Conservation (phyloP, 257 asterid genomes). For the Coffea eugenioides region DNA sequence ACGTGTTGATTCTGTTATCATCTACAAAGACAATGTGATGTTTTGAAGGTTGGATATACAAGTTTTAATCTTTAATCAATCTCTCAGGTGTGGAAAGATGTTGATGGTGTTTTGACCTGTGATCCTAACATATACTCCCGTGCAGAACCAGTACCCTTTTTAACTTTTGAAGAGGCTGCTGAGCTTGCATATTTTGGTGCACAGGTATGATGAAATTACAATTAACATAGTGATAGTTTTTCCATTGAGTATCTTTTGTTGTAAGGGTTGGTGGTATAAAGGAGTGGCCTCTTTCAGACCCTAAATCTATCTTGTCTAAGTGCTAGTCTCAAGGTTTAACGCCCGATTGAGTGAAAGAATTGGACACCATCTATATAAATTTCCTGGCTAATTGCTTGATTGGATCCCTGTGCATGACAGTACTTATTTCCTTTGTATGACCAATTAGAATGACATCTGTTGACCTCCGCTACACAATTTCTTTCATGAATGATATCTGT, state of each 20-base stretch:
- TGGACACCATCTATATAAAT: neutral
- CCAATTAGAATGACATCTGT: neutral
- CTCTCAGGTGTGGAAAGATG: conserved; percentile 95
- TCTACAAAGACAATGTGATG: neutral
- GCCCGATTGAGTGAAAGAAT: neutral
- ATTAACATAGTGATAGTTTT: neutral
- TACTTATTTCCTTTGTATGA: neutral
- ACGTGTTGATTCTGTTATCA: neutral
- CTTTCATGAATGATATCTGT: neutral
- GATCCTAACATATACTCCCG: conserved; percentile 73
- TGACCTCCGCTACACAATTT: neutral
- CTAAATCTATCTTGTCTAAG: neutral
- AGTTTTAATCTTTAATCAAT: neutral
- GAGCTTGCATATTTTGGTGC: conserved; percentile 98
- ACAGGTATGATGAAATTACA: conserved; percentile 38
- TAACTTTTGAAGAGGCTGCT: conserved; percentile 97
- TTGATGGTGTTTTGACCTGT: conserved; percentile 96
- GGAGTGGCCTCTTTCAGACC: neutral
- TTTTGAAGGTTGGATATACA: neutral
- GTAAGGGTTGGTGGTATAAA: neutral
- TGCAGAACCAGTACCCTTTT: conserved; percentile 79
- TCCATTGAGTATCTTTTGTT: neutral
- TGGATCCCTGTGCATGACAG: neutral
- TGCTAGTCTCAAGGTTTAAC: neutral
- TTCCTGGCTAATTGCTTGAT: neutral